Evolutionary conservation across 306 rosid genomes (phyloP).

Genomic region (Malus orientalis): DNA sequence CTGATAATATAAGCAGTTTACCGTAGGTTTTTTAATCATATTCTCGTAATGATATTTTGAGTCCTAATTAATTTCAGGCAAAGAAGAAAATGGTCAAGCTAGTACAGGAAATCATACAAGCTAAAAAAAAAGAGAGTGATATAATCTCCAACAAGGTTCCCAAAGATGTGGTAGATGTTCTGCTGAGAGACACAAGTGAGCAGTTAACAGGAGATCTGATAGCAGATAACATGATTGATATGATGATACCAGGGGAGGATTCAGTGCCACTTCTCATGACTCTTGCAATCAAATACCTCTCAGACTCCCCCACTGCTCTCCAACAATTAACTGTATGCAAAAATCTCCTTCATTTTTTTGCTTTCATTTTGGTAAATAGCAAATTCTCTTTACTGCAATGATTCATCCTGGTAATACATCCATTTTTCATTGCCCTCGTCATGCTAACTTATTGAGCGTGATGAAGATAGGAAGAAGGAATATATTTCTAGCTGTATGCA

Average conservation of each 20-base stretch:
- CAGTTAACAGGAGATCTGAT: constrained; percentile 64
- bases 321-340: constrained; percentile 61
- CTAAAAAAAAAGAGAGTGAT: constrained; percentile 35
- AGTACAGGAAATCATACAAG: constrained; percentile 47
- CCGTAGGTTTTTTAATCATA: no score
- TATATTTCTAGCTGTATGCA: no score
- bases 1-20: not conserved
- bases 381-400: no score
- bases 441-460: no score
- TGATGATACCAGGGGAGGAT: constrained; percentile 99
- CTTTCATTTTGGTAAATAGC: not conserved
- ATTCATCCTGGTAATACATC: no score
- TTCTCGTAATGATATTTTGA: not conserved
- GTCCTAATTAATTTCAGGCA: constrained; percentile 50
- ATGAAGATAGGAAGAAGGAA: no score
- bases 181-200: constrained; percentile 67
- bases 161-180: constrained; percentile 77
- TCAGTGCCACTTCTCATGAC: constrained; percentile 93
- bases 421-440: no score
- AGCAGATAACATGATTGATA: constrained; percentile 88
- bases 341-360: not conserved
- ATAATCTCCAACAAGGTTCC: constrained; percentile 29
- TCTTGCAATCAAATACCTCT: constrained; percentile 70
- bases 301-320: constrained; percentile 77
- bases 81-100: constrained; percentile 79